phyloP scores from a whole-genome alignment of 108 stramenopile species.

The Fistulifera pelliculosa region DNA sequence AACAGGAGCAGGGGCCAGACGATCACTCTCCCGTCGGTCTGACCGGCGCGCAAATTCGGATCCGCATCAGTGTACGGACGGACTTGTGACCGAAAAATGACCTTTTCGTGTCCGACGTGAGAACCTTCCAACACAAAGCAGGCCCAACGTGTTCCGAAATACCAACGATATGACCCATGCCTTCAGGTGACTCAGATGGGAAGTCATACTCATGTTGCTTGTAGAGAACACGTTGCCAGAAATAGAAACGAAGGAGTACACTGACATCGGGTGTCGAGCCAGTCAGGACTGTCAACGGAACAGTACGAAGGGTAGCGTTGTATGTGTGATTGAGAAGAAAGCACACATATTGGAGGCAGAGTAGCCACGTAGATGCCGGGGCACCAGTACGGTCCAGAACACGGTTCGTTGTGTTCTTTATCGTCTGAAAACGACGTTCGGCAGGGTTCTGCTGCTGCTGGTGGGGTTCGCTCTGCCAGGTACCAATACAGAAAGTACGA shows the following conservation, averaged over 20 bases:
- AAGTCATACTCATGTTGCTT: background rate
- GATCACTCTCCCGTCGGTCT: no score
- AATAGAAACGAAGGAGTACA: slow-evolving; percentile 4
- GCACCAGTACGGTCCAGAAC: slow-evolving; percentile 19
- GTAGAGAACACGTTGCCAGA: slow-evolving; percentile 18
- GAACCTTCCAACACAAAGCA: slow-evolving; percentile 13
- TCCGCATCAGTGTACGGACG: slow-evolving; percentile 2
- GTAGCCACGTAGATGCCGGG: slow-evolving; percentile 14
- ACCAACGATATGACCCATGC: slow-evolving; percentile 11
- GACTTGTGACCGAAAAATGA: slow-evolving; percentile 10
- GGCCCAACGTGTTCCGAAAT: slow-evolving; percentile 25
- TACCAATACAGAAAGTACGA: slow-evolving; percentile 10
- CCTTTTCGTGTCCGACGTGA: slow-evolving; percentile 2
- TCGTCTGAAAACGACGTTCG: slow-evolving; percentile 13
- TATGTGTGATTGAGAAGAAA: slow-evolving; percentile 17
- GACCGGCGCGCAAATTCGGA: slow-evolving; percentile 1
- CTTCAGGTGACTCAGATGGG: slow-evolving; percentile 9
- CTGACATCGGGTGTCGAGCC: slow-evolving; percentile 21
- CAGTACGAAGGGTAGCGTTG: background rate
- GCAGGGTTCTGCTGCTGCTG: slow-evolving; percentile 26
- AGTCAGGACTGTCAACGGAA: slow-evolving; percentile 4
- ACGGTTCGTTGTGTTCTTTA: slow-evolving; percentile 8
- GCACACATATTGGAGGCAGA: slow-evolving; percentile 4
- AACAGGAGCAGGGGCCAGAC: no score
- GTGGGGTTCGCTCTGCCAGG: slow-evolving; percentile 18